These are phyloP conservation scores for Solanum pennellii DNA, from an alignment of 257 asterid genomes.

Conservation along the genomic window DNA sequence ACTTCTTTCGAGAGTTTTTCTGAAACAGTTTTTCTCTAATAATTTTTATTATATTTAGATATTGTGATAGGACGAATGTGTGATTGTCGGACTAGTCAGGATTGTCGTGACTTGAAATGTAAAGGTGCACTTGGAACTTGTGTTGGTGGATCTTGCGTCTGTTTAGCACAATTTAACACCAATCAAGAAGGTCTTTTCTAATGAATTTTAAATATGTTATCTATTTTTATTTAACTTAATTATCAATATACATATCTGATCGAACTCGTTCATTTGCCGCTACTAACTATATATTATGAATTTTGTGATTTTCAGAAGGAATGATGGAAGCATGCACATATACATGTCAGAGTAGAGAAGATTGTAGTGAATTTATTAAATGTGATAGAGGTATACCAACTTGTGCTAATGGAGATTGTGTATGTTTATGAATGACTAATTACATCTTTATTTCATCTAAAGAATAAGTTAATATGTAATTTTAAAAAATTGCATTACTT, in stretches of 20 bases:
- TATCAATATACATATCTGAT: too few species aligned
- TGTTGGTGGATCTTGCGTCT: background rate
- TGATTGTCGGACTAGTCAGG: background rate
- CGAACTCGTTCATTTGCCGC: background rate
- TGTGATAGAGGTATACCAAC: background rate
- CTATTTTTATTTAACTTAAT: background rate
- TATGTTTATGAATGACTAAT: background rate
- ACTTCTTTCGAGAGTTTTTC: too few species aligned
- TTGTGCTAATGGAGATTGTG: background rate
- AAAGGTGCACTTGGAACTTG: background rate
- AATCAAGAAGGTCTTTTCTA: background rate
- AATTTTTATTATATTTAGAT: background rate
- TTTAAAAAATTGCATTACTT: background rate
- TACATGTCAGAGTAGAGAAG: background rate
- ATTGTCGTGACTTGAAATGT: background rate
- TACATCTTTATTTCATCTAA: background rate
- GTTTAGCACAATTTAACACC: background rate
- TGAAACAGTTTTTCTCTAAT: too few species aligned
- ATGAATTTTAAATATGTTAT: too few species aligned
- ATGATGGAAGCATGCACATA: background rate
- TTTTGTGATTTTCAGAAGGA: background rate
- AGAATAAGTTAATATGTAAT: background rate
- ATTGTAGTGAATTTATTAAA: background rate
- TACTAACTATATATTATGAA: background rate
- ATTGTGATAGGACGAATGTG: background rate